Percentiles rank a stretch among this genome's conserved stretches.
Conservation (phyloP, 257 asterid species). For the Lycium barbarum region DNA sequence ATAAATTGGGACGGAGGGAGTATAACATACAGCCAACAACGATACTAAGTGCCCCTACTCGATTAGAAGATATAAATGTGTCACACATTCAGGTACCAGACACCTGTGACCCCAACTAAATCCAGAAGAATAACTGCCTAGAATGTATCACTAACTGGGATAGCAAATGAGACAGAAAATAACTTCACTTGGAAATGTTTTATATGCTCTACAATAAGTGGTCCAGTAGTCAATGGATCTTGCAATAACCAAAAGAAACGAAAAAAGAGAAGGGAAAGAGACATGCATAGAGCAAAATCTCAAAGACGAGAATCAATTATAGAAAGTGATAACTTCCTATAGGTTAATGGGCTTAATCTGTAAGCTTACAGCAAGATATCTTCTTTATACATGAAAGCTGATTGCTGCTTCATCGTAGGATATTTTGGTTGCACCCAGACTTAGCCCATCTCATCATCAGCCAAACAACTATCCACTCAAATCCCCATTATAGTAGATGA, state of each 20-base stretch:
- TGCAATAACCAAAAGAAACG: conserved; percentile 2
- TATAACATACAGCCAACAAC: conserved; percentile 9
- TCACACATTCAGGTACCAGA: background rate
- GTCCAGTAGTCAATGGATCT: background rate
- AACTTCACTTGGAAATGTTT: background rate
- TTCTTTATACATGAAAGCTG: background rate
- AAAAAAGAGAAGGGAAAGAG: conserved; percentile 21
- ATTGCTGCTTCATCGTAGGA: conserved; percentile 21
- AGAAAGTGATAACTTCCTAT: background rate
- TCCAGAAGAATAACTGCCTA: background rate
- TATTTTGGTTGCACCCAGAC: background rate
- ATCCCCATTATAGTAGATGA: background rate
- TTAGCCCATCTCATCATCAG: background rate
- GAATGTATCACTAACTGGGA: conserved; percentile 19
- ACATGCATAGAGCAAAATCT: background rate
- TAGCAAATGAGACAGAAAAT: conserved; percentile 13
- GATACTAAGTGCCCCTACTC: background rate
- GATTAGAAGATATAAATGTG: background rate
- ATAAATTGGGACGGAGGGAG: no score
- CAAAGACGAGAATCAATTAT: background rate
- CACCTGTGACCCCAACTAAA: conserved; percentile 2
- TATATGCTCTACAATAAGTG: background rate
- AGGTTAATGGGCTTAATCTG: background rate
- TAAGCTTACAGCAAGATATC: conserved; percentile 21
- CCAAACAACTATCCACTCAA: background rate